These are phyloP conservation scores for Infundibulicybe gibba DNA, from an alignment of 768 basidiomycete genomes.

Conservation along the genomic window DNA sequence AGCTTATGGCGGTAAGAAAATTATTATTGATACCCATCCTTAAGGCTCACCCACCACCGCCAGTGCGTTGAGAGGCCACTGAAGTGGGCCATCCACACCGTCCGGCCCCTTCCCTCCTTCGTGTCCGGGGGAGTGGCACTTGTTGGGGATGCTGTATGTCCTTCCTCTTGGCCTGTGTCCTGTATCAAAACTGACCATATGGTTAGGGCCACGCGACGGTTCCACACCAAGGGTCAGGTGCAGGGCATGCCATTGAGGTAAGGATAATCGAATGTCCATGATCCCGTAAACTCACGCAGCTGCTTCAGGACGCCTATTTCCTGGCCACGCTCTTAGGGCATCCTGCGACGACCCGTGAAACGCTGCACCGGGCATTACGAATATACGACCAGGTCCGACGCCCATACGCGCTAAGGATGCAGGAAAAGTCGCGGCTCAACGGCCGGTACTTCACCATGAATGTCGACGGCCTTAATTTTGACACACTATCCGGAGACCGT, in stretches of 20 bases:
- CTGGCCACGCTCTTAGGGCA: conserved; percentile 23
- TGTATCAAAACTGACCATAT: conserved; percentile 22
- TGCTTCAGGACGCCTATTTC: conserved; percentile 31
- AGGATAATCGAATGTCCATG: too few species aligned
- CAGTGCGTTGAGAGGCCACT: conserved; percentile 52
- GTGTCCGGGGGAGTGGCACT: conserved; percentile 46
- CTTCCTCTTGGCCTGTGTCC: too few species aligned
- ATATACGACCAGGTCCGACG: conserved; percentile 32
- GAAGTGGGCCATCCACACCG: conserved; percentile 63
- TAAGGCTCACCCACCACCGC: not conserved
- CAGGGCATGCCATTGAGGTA: conserved; percentile 57
- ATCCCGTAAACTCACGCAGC: too few species aligned
- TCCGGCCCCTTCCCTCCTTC: conserved; percentile 47
- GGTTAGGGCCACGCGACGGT: conserved; percentile 51
- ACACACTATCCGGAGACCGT: conserved; percentile 8
- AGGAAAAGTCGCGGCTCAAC: conserved; percentile 11
- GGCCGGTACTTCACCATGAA: conserved; percentile 12
- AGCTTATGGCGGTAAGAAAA: conserved; percentile 46
- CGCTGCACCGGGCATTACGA: conserved; percentile 19
- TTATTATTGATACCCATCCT: not conserved
- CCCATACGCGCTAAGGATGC: conserved; percentile 27
- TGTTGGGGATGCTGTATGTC: conserved; percentile 47
- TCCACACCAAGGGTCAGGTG: conserved; percentile 56
- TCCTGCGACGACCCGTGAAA: conserved; percentile 7
- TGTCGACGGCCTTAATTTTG: conserved; percentile 14